These are phyloP conservation scores for Aphanomyces euteiches DNA, from an alignment of 352 stramenopile species.

Conservation along the genomic window DNA sequence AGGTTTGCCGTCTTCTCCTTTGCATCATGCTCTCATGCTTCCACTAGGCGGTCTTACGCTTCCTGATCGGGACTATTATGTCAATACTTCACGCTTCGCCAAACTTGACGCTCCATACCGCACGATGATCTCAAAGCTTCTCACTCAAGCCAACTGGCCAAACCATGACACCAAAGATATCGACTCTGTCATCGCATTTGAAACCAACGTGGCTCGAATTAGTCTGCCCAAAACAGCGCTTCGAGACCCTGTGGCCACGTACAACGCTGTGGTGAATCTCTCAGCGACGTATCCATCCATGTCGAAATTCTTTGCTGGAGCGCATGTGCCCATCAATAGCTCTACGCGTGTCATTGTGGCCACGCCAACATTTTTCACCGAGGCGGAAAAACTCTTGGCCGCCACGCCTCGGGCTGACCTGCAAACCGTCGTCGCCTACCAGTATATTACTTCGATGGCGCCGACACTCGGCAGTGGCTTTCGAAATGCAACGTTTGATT, in stretches of 20 bases:
- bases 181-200: slow-evolving; percentile 77
- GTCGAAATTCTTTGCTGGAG: slow-evolving; percentile 49
- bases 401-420: slow-evolving; percentile 46
- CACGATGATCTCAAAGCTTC: slow-evolving; percentile 69
- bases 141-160: slow-evolving; percentile 56
- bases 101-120: slow-evolving; percentile 67
- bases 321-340: slow-evolving; percentile 37
- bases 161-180: slow-evolving; percentile 31
- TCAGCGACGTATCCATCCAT: slow-evolving; percentile 56
- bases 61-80: slow-evolving; percentile 89
- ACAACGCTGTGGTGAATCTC: slow-evolving; percentile 84
- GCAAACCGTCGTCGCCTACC: slow-evolving; percentile 49
- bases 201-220: slow-evolving; percentile 70
- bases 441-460: slow-evolving; percentile 48
- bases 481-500: slow-evolving; percentile 85
- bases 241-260: slow-evolving; percentile 82
- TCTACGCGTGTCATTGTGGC: slow-evolving; percentile 52
- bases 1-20: slow-evolving; percentile 26
- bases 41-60: slow-evolving; percentile 83
- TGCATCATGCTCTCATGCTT: not conserved
- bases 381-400: slow-evolving; percentile 48
- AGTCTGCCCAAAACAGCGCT: slow-evolving; percentile 88
- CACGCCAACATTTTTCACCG: slow-evolving; percentile 53
- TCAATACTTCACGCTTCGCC: slow-evolving; percentile 80
- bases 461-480: slow-evolving; percentile 61